A percentile compares a stretch with the other conserved stretches of the same genome.
These are phyloP conservation scores for Erucastrum elatum DNA, from an alignment of 345 rosid genomes.

Conservation along the genomic window DNA sequence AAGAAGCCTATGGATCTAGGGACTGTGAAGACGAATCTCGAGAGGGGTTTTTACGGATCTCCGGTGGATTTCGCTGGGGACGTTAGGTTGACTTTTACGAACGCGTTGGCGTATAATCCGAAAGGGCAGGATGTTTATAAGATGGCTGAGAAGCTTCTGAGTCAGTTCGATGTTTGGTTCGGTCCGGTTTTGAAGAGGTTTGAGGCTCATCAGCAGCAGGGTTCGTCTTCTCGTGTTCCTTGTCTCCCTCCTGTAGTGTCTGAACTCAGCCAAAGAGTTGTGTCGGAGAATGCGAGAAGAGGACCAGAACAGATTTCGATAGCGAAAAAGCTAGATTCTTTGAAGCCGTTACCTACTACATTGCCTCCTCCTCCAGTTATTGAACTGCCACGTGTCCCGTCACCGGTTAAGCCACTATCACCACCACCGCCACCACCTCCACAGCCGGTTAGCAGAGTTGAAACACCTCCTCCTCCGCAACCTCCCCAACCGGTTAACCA, in stretches of 20 bases:
- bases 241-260: neutral
- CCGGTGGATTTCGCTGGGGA: constrained; percentile 68
- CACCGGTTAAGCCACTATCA: constrained; percentile 16
- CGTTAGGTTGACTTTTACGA: constrained; percentile 70
- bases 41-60: constrained; percentile 52
- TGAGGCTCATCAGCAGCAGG: constrained; percentile 36
- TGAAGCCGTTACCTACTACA: constrained; percentile 34
- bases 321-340: constrained; percentile 37
- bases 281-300: constrained; percentile 26
- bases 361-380: constrained; percentile 33
- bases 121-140: constrained; percentile 63
- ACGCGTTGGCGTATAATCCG: constrained; percentile 77
- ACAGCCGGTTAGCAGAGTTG: constrained; percentile 19
- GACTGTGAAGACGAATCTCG: constrained; percentile 56
- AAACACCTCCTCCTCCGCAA: neutral
- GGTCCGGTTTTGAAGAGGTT: constrained; percentile 35
- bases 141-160: constrained; percentile 56
- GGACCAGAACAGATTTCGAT: constrained; percentile 40
- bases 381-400: constrained; percentile 10
- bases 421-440: constrained; percentile 3
- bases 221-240: constrained; percentile 26
- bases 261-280: constrained; percentile 6
- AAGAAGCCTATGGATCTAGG: constrained; percentile 86
- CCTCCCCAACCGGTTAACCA: constrained; percentile 18
- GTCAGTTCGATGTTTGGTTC: constrained; percentile 54